phyloP scores from a whole-genome alignment of 495 filamentous ascomycete genomes.

The Podospora fimiseda region DNA sequence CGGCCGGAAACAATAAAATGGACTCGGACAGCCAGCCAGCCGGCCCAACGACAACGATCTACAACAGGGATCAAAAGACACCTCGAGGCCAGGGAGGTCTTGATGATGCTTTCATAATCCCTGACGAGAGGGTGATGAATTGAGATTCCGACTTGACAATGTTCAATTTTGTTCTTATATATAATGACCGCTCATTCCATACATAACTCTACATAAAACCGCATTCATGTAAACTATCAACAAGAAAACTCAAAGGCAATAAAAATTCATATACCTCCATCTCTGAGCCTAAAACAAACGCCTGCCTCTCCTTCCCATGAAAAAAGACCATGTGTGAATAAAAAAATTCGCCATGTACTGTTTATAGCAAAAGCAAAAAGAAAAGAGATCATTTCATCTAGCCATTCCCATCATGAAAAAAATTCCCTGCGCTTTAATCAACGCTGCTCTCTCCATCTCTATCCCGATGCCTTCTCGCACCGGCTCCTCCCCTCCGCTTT shows the following conservation, averaged over 20 bases:
- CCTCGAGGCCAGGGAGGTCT: not conserved
- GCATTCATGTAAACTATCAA: no score
- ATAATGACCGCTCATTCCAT: no score
- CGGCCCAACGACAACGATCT: no score
- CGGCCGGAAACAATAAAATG: not conserved
- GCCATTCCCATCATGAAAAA: not conserved
- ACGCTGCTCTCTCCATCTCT: constrained; percentile 3
- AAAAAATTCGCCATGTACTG: not conserved
- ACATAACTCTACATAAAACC: no score
- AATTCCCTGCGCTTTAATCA: not conserved
- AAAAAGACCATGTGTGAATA: no score
- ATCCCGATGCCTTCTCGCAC: constrained; percentile 11
- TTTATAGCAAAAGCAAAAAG: not conserved
- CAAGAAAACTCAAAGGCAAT: no score
- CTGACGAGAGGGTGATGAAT: no score
- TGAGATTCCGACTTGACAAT: no score
- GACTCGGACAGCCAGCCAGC: no score
- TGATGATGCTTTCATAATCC: no score
- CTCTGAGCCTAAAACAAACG: constrained; percentile 6
- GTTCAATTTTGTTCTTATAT: no score
- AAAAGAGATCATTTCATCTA: not conserved
- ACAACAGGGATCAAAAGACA: not conserved
- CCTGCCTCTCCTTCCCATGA: not conserved
- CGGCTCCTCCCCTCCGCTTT: constrained; percentile 26
- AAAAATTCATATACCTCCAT: no score